A percentile compares a stretch with the other conserved stretches of the same genome.
Evolutionary conservation across 805 yeast genomes (phyloP).

Genomic region (Osmozyma mogii): DNA sequence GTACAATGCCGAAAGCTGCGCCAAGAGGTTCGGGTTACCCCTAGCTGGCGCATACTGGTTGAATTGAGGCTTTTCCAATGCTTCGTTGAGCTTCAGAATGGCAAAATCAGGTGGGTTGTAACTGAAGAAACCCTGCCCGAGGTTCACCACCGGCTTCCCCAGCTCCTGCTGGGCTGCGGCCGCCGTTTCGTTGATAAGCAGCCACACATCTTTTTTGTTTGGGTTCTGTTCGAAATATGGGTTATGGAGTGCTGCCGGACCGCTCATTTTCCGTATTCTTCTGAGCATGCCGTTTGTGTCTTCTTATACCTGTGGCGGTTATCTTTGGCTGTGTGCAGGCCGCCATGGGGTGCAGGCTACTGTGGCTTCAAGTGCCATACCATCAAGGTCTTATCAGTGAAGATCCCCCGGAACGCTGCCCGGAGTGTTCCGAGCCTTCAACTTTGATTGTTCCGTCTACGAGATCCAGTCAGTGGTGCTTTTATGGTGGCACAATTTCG

Average conservation of each 20-base stretch:
- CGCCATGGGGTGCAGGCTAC: too few species aligned
- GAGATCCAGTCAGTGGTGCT: too few species aligned
- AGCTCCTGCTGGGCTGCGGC: slow-evolving; percentile 64
- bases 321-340: too few species aligned
- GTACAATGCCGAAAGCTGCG: slow-evolving; percentile 66
- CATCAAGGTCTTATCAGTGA: too few species aligned
- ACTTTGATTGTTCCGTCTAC: too few species aligned
- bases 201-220: slow-evolving; percentile 87
- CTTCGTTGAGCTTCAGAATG: slow-evolving; percentile 67
- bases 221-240: slow-evolving; percentile 55
- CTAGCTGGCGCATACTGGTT: slow-evolving; percentile 92
- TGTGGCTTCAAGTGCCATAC: too few species aligned
- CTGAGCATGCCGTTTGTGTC: too few species aligned
- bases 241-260: slow-evolving; percentile 36
- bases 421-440: too few species aligned
- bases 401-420: too few species aligned
- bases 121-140: slow-evolving; percentile 97
- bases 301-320: too few species aligned
- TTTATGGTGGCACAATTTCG: too few species aligned
- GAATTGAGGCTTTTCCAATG: slow-evolving; percentile 62
- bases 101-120: slow-evolving; percentile 96
- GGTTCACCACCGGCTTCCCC: slow-evolving; percentile 75
- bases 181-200: slow-evolving; percentile 91
- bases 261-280: background rate
- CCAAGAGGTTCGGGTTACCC: slow-evolving; percentile 72